Evolutionary conservation across 2,329 filamentous ascomycete genomes (phyloP).

Genomic region (Aspergillus cejpii): DNA sequence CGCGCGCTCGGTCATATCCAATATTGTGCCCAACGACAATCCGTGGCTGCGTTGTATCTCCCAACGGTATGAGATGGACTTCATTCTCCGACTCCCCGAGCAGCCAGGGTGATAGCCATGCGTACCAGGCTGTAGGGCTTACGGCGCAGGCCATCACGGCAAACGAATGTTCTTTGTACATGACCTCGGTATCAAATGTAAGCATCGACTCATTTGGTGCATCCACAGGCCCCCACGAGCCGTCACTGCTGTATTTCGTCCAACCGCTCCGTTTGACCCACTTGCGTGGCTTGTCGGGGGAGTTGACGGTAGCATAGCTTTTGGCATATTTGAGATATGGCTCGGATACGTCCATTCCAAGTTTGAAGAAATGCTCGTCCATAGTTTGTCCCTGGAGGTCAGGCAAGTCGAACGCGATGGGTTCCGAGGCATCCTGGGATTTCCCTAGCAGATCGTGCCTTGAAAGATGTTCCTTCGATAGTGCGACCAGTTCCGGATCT

Average conservation of each 20-base stretch:
- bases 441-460: constrained; percentile 86
- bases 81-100: constrained; percentile 71
- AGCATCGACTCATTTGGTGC: constrained; percentile 74
- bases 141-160: constrained; percentile 96
- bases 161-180: constrained; percentile 89
- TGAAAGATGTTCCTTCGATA: constrained; percentile 73
- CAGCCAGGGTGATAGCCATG: constrained; percentile 94
- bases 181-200: constrained; percentile 92
- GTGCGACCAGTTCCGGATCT: constrained; percentile 64
- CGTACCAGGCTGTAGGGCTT: constrained; percentile 88
- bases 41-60: constrained; percentile 64
- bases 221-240: constrained; percentile 63
- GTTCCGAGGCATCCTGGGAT: constrained; percentile 66
- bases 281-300: constrained; percentile 56
- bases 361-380: constrained; percentile 88
- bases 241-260: constrained; percentile 83
- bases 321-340: constrained; percentile 73
- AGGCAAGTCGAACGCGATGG: constrained; percentile 82
- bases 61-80: constrained; percentile 78
- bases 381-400: constrained; percentile 69
- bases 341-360: constrained; percentile 80
- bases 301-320: constrained; percentile 58
- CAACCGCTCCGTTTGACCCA: constrained; percentile 80
- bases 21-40: constrained; percentile 92
- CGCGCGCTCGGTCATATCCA: constrained; percentile 83